Conservation (phyloP, 352 stramenopile genomes). For the Phytophthora fragariae region DNA sequence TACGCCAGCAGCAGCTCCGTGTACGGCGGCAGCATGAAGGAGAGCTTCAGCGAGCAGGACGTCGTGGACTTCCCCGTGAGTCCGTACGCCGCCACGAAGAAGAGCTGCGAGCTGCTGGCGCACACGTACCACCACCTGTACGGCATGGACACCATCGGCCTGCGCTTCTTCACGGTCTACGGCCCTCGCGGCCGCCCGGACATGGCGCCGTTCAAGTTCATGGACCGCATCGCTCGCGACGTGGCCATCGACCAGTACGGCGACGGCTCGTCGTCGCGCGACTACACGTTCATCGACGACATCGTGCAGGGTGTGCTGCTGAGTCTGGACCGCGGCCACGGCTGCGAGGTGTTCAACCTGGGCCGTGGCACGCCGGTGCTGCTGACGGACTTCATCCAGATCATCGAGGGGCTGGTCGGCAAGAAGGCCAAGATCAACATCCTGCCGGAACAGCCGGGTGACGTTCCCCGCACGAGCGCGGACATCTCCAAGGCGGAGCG, state of each 20-base stretch:
- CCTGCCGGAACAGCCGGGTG: slow-evolving; percentile 95
- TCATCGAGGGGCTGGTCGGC: slow-evolving; percentile 94
- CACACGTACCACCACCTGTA: slow-evolving; percentile 98
- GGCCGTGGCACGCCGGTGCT: slow-evolving; percentile 93
- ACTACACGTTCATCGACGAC: slow-evolving; percentile 99
- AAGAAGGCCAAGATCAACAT: slow-evolving; percentile 95
- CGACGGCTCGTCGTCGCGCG: slow-evolving; percentile 93
- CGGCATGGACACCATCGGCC: slow-evolving; percentile 93
- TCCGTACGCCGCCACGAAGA: slow-evolving; percentile 98
- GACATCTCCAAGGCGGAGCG: slow-evolving; percentile 96
- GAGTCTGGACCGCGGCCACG: slow-evolving; percentile 66
- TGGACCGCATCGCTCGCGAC: slow-evolving; percentile 94
- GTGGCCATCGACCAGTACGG: slow-evolving; percentile 97
- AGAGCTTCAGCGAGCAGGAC: slow-evolving; percentile 91
- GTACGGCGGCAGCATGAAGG: slow-evolving; percentile 94
- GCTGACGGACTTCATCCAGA: slow-evolving; percentile 95
- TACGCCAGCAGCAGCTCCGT: slow-evolving; percentile 96
- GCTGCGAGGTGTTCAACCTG: slow-evolving; percentile 98
- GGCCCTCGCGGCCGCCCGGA: slow-evolving; percentile 95
- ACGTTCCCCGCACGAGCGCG: slow-evolving; percentile 96
- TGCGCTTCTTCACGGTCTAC: slow-evolving; percentile 99
- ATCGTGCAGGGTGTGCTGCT: slow-evolving; percentile 96
- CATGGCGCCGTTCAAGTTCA: slow-evolving; percentile 99
- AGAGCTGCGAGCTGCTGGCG: slow-evolving; percentile 96
- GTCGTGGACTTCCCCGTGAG: slow-evolving; percentile 95